These are phyloP conservation scores for Phialemonium atrogriseum DNA, from an alignment of 2,329 filamentous ascomycete genomes.

Conservation along the genomic window DNA sequence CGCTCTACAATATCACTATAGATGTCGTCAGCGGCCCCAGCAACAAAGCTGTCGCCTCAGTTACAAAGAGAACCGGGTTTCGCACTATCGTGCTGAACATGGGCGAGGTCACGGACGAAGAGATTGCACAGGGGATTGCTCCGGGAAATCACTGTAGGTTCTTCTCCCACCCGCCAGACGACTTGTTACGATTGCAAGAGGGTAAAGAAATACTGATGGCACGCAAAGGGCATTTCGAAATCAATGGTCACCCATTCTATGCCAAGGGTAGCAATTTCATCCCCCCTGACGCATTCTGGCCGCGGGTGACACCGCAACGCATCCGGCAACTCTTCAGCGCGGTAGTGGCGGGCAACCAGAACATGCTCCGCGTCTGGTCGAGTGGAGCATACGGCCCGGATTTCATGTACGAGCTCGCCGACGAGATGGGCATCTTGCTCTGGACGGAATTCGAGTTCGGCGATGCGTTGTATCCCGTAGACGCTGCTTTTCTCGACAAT, in stretches of 20 bases:
- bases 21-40: constrained; percentile 29
- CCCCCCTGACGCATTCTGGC: constrained; percentile 55
- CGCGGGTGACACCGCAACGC: constrained; percentile 43
- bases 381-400: constrained; percentile 52
- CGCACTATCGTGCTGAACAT: constrained; percentile 54
- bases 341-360: constrained; percentile 50
- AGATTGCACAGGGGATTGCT: constrained; percentile 42
- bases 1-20: constrained; percentile 47
- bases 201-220: neutral
- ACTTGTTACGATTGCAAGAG: too few species aligned
- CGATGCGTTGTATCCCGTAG: constrained; percentile 50
- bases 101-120: constrained; percentile 41
- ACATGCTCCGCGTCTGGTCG: constrained; percentile 57
- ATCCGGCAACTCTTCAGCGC: constrained; percentile 46
- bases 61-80: constrained; percentile 50
- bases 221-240: constrained; percentile 49
- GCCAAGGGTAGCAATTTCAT: constrained; percentile 58
- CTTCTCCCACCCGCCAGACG: too few species aligned
- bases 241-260: constrained; percentile 57
- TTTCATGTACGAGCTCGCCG: constrained; percentile 55
- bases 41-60: constrained; percentile 25
- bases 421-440: constrained; percentile 50
- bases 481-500: constrained; percentile 45
- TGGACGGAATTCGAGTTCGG: constrained; percentile 59
- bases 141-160: constrained; percentile 6